These are phyloP conservation scores for Colletotrichum chrysophilum DNA, from an alignment of 2,329 filamentous ascomycete genomes.

Conservation along the genomic window DNA sequence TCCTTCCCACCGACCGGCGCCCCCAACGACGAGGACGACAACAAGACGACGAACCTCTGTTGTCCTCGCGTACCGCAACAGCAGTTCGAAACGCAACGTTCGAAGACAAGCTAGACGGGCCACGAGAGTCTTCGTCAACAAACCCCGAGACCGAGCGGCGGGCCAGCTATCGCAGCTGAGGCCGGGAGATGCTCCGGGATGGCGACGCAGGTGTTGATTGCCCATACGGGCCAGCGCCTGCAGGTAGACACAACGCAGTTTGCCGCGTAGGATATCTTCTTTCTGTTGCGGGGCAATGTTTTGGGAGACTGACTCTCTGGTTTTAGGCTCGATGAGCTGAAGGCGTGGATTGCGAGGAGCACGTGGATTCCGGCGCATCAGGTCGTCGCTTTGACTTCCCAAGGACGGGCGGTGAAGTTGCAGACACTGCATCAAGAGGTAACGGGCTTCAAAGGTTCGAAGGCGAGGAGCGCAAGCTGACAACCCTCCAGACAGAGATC, in stretches of 20 bases:
- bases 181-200: conserved; percentile 66
- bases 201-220: conserved; percentile 89
- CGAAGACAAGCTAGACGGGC: not conserved
- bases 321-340: conserved; percentile 81
- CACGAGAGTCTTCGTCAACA: not conserved
- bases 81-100: not conserved
- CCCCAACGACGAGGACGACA: not conserved
- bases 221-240: conserved; percentile 89
- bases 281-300: not conserved
- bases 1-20: not conserved
- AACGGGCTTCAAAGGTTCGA: not conserved
- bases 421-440: conserved; percentile 84
- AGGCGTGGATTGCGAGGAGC: conserved; percentile 77
- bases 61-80: not conserved
- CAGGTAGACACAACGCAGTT: conserved; percentile 78
- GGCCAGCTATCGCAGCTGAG: conserved; percentile 14
- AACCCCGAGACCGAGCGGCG: not conserved
- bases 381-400: conserved; percentile 85
- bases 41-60: not conserved
- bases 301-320: not conserved
- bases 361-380: conserved; percentile 76
- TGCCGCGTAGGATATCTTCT: conserved; percentile 63
- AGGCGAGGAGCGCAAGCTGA: conserved; percentile 6
- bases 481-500: conserved; percentile 72
- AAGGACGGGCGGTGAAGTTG: conserved; percentile 83